Base-by-base conservation (phyloP, 2,329 filamentous ascomycete genomes). In the Nakataea oryzae region DNA sequence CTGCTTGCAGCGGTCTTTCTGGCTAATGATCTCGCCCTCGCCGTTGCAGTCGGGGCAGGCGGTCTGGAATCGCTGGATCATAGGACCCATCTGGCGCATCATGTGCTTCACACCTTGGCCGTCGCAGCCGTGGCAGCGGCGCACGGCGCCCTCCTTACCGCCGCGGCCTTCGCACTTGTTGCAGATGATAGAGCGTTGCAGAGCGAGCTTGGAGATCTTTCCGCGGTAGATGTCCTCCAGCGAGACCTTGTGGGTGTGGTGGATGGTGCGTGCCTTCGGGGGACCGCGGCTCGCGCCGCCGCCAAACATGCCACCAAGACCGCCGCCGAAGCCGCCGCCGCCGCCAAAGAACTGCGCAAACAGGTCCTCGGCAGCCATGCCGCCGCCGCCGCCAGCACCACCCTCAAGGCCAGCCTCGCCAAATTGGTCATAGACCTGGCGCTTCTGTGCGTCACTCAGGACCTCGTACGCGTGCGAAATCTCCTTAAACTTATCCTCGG, bases 21-120 rank as follows among this genome's bases (percentile, higher is more conserved):
- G 93, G 73, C 91, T 91, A 75, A 99, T 93, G 67, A 89, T 92
- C 81, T 99, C 95, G 64, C 95, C 93, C 77, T 99, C 95, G 66
- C 96, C 96, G 70, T 95, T 93, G 75, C 95, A 99, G 79, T 99
- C 96, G 30, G 93, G 90, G 84, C 95, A 99, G 70, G 97, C 93
- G 32, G 93, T 97, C 83, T 99, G 95, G 86, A 99, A 99, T 63
- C 95, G 91, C 80, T 99, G 96, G 70, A 99, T 97, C 95, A 99
- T 99, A 64, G 95, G 95, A 60, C 95, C 95, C 93, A 99, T 97
- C 79, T 99, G 95, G 74, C 96, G 90, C 95, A 99, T 97, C 93
- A 99, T 97, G 54, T 91, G 97, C 89, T 97, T 97, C 90, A 97
- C 96, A 77, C 95, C 95, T 66, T 89, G 86, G 67, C 95, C 95